Evolutionary conservation across 2,329 filamentous ascomycete genomes (phyloP), one percentile per base, ranked within the genome.

Genomic region (Hymenoscyphus salicellus): DNA sequence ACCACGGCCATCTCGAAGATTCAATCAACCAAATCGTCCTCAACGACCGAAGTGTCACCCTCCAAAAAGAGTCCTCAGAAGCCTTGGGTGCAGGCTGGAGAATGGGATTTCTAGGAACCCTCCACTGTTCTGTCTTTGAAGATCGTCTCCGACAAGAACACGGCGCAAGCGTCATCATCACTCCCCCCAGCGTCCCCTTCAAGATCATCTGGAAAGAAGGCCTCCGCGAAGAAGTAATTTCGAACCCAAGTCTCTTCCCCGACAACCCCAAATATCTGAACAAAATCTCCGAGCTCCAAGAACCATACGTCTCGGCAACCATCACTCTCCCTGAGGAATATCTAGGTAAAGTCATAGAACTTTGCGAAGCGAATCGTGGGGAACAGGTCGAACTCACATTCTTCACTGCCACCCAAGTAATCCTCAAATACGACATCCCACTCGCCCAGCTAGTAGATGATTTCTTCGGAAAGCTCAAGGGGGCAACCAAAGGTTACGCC

Each of bases 51-150:
- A 97, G 93, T 75, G 92, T 99, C 36, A 97, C 93, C 2, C 81
- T 98, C 57, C 90, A 93, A 71, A 98, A 98, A 76, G 95, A 98
- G 75, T 92, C 91, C 30, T 97, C 93, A 0, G 93, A 98, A 74
- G 95, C 95, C 0, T 82, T 99, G 0, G 95, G 95, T 0, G 91
- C 94, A 0, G 95, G 95, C 1, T 99, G 95, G 89, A 88, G 95
- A 56, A 80, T 99, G 11, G 95, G 95, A 0, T 99, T 99, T 74
- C 79, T 99, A 3, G 95, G 95, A n/a, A 98, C 93, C 14, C 81
- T 99, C 58, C 95, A 99, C 77, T 98, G 95, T 79, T 98, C 93
- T n/a, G 95, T 99, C 4, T 99, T 99, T 72, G 93, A 99, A 78
- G 95, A 99, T 77, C 90, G 95, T 0, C 80, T 99, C 61, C 88